Conservation (phyloP, 2,329 filamentous ascomycete species). For the Neurospora sp. region DNA sequence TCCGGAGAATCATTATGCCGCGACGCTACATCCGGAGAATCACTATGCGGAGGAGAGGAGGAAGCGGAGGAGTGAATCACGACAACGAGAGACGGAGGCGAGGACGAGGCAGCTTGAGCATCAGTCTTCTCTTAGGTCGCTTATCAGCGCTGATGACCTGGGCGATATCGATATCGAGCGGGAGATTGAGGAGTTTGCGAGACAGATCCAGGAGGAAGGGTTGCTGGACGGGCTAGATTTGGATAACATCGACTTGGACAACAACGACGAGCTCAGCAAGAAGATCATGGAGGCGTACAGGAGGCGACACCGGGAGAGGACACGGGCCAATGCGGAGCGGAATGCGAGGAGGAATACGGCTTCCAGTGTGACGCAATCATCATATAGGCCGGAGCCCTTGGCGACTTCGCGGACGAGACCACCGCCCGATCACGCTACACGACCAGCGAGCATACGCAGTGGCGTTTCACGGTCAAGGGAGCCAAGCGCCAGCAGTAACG, state of each 20-base stretch:
- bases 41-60: slow-evolving; percentile 26
- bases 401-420: slow-evolving; percentile 19
- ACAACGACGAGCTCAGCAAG: slow-evolving; percentile 84
- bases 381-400: slow-evolving; percentile 25
- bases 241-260: slow-evolving; percentile 71
- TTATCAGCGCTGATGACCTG: slow-evolving; percentile 71
- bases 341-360: slow-evolving; percentile 31
- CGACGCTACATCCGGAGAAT: slow-evolving; percentile 28
- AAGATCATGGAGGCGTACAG: slow-evolving; percentile 84
- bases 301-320: slow-evolving; percentile 57
- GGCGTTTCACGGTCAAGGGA: slow-evolving; percentile 30
- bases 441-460: slow-evolving; percentile 22
- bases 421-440: slow-evolving; percentile 18
- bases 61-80: slow-evolving; percentile 34
- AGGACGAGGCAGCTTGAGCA: slow-evolving; percentile 63
- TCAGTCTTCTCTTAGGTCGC: slow-evolving; percentile 75
- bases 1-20: slow-evolving; percentile 26
- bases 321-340: slow-evolving; percentile 32
- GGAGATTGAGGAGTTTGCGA: slow-evolving; percentile 82
- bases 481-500: slow-evolving; percentile 31
- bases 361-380: slow-evolving; percentile 25
- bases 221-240: slow-evolving; percentile 80
- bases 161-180: slow-evolving; percentile 72
- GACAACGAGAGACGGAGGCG: slow-evolving; percentile 29
- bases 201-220: slow-evolving; percentile 61